Evolutionary conservation across 1,139 yeast species (phyloP).

Genomic region (Taphrina betulina): DNA sequence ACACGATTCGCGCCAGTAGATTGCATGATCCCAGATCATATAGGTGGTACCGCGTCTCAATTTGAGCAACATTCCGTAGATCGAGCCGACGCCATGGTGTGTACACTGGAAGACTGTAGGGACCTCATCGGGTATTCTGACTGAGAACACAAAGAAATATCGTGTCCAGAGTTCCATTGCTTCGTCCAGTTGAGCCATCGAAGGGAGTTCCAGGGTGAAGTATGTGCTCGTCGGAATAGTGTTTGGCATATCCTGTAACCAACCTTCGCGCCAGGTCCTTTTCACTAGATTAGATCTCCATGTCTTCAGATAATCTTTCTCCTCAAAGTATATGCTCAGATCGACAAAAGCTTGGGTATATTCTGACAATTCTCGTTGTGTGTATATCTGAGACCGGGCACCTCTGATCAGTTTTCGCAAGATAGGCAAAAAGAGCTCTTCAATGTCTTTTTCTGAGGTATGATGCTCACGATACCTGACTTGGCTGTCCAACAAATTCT

Average conservation of each 20-base stretch:
- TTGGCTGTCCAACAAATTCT: slow-evolving; percentile 10
- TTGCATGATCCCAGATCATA: slow-evolving; percentile 25
- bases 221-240: slow-evolving; percentile 14
- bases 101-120: slow-evolving; percentile 20
- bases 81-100: slow-evolving; percentile 19
- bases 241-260: slow-evolving; percentile 18
- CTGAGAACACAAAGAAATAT: slow-evolving; percentile 16
- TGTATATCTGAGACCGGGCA: slow-evolving; percentile 12
- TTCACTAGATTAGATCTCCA: slow-evolving; percentile 21
- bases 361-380: slow-evolving; percentile 1
- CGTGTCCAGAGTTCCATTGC: slow-evolving; percentile 18
- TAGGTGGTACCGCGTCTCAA: slow-evolving; percentile 18
- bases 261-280: slow-evolving; percentile 11
- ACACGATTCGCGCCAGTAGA: slow-evolving; percentile 23
- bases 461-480: slow-evolving; percentile 15
- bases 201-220: slow-evolving; percentile 12
- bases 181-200: slow-evolving; percentile 23
- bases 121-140: slow-evolving; percentile 13
- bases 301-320: slow-evolving; percentile 18
- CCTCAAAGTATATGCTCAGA: slow-evolving; percentile 18
- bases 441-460: slow-evolving; percentile 9
- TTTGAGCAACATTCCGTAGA: slow-evolving; percentile 19
- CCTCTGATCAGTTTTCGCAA: slow-evolving; percentile 7
- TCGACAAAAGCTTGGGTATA: slow-evolving; percentile 11
- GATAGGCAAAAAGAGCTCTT: slow-evolving; percentile 2